A percentile compares a stretch with the other conserved stretches of the same genome.
phyloP scores from a whole-genome alignment of 2,329 filamentous ascomycete genomes.

The Huntiella decipiens region DNA sequence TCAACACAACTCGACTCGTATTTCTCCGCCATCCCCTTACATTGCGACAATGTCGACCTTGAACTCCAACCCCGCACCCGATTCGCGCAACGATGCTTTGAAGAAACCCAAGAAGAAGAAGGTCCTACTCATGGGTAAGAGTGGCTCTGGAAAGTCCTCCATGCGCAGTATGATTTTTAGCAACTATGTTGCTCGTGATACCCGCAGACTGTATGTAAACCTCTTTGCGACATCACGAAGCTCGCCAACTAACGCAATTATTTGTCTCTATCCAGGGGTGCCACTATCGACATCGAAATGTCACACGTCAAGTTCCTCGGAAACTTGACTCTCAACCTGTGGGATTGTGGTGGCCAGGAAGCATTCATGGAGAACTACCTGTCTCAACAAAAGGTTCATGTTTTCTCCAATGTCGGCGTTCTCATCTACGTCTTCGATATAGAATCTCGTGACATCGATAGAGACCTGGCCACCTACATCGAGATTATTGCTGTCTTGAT shows the following conservation, averaged over 20 bases:
- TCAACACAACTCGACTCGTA: too few species aligned
- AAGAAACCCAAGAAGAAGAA: constrained; percentile 70
- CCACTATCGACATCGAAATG: constrained; percentile 95
- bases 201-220: constrained; percentile 48
- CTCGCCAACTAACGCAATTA: neutral
- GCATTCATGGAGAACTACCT: constrained; percentile 98
- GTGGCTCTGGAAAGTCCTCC: constrained; percentile 89
- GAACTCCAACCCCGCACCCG: constrained; percentile 8
- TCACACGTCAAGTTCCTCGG: constrained; percentile 98
- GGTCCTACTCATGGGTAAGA: constrained; percentile 83
- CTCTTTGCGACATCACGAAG: neutral
- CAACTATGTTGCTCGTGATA: constrained; percentile 95
- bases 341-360: constrained; percentile 97
- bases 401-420: constrained; percentile 91
- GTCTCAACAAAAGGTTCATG: constrained; percentile 81
- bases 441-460: constrained; percentile 82
- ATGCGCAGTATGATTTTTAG: constrained; percentile 99
- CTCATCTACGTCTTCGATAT: constrained; percentile 99
- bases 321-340: constrained; percentile 89
- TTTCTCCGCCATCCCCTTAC: too few species aligned
- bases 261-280: constrained; percentile 33
- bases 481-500: constrained; percentile 75
- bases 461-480: constrained; percentile 80
- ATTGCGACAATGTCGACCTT: neutral
- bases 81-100: constrained; percentile 23